A percentile compares a stretch with the other conserved stretches of the same genome.
These are phyloP conservation scores for Colletotrichum filicis DNA, from an alignment of 2,329 filamentous ascomycete species.

Conservation along the genomic window DNA sequence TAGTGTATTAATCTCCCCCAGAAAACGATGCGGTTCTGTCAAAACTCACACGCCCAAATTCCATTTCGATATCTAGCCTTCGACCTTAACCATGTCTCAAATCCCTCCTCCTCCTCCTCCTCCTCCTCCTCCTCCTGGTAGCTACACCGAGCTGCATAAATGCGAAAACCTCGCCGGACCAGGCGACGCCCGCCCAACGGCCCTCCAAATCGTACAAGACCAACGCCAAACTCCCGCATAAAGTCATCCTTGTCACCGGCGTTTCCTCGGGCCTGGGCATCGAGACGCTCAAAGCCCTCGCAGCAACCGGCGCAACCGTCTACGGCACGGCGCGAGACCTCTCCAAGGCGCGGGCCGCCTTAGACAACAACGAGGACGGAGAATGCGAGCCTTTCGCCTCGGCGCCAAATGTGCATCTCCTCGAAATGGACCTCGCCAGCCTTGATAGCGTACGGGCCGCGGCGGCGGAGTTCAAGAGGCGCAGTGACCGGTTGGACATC, in stretches of 20 bases:
- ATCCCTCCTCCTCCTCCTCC: not conserved
- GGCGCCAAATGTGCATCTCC: conserved; percentile 39
- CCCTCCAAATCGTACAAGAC: conserved; percentile 27
- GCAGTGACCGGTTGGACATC: conserved; percentile 17
- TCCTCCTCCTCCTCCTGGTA: not conserved
- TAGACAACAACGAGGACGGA: not conserved
- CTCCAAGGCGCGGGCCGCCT: not conserved
- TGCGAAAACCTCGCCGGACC: conserved; percentile 37
- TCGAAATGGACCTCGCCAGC: conserved; percentile 43
- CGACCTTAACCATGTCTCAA: not conserved
- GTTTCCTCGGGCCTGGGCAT: conserved; percentile 44
- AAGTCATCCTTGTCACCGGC: conserved; percentile 54
- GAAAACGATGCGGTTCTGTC: accelerated
- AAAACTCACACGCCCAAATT: too few relatives aligned
- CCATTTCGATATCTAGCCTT: not conserved
- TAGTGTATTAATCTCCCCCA: not conserved
- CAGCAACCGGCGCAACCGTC: not conserved
- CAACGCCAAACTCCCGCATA: conserved; percentile 3
- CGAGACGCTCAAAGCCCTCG: not conserved
- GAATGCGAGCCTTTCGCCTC: not conserved
- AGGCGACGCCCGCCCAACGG: conserved; percentile 23
- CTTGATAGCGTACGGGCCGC: conserved; percentile 41
- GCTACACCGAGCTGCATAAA: not conserved
- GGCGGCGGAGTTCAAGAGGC: conserved; percentile 29
- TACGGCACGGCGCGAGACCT: not conserved